These are phyloP conservation scores for Prunus armeniaca DNA, from an alignment of 306 rosid genomes.

Conservation along the genomic window DNA sequence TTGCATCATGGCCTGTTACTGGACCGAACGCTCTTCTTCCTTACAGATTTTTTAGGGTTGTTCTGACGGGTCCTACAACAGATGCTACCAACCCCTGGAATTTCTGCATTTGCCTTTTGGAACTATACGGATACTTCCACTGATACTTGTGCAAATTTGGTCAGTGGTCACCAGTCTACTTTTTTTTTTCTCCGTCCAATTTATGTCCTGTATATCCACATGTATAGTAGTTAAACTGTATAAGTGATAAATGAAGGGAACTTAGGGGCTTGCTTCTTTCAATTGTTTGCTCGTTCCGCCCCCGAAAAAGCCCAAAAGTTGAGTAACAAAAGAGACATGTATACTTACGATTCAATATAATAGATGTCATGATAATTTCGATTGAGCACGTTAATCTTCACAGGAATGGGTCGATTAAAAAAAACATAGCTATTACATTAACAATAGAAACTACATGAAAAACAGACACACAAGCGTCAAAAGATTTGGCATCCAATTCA, in stretches of 20 bases:
- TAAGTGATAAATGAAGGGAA: neutral
- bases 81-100: conserved; percentile 76
- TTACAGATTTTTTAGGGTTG: conserved; percentile 68
- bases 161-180: no score
- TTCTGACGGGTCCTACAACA: conserved; percentile 59
- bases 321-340: no score
- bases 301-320: no score
- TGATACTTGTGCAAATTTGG: conserved; percentile 11
- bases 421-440: neutral
- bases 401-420: neutral
- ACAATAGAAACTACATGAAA: conserved; percentile 12
- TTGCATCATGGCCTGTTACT: conserved; percentile 80
- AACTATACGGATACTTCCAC: conserved; percentile 78
- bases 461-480: neutral
- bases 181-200: neutral
- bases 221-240: neutral
- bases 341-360: no score
- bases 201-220: neutral
- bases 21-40: conserved; percentile 81
- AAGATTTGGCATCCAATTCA: conserved; percentile 20
- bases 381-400: neutral
- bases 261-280: neutral
- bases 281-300: neutral
- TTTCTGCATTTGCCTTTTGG: conserved; percentile 74
- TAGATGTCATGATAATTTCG: neutral